These are phyloP conservation scores for Didymosphaeria variabile DNA, from an alignment of 2,329 filamentous ascomycete species.

Conservation along the genomic window DNA sequence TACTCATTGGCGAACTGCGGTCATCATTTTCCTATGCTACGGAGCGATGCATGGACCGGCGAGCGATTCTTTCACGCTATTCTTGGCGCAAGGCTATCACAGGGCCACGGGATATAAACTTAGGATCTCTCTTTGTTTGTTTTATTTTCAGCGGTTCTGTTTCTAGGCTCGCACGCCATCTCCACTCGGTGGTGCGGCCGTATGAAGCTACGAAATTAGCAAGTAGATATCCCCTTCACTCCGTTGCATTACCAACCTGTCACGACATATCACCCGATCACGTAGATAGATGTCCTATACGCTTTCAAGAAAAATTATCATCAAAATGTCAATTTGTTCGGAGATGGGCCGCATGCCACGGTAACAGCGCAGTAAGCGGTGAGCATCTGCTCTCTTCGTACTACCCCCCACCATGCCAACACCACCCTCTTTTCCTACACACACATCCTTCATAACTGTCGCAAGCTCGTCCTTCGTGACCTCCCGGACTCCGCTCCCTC, in stretches of 20 bases:
- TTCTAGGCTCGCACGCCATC: conserved; percentile 19
- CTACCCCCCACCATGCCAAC: neutral
- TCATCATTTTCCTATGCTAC: conserved; percentile 13
- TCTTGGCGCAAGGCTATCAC: conserved; percentile 5
- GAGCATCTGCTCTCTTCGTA: neutral
- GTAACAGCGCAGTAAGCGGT: conserved; percentile 10
- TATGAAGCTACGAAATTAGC: conserved; percentile 16
- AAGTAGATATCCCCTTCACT: conserved; percentile 13
- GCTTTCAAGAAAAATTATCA: neutral
- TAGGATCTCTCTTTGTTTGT: conserved; percentile 3
- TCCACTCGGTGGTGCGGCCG: conserved; percentile 17
- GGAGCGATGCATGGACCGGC: conserved; percentile 12
- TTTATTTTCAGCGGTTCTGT: conserved; percentile 2
- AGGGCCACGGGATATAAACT: conserved; percentile 23
- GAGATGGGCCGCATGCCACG: neutral
- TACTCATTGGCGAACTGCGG: conserved; percentile 9
- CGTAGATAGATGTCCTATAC: conserved; percentile 9
- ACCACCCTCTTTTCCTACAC: neutral
- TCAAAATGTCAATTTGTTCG: neutral
- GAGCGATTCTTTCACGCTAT: neutral
- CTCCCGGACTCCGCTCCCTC: neutral
- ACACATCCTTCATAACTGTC: neutral
- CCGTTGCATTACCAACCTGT: neutral
- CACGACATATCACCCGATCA: neutral
- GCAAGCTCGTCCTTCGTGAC: neutral